Conservation (phyloP, 2,329 filamentous ascomycete genomes). For the Epichloe sibirici region DNA sequence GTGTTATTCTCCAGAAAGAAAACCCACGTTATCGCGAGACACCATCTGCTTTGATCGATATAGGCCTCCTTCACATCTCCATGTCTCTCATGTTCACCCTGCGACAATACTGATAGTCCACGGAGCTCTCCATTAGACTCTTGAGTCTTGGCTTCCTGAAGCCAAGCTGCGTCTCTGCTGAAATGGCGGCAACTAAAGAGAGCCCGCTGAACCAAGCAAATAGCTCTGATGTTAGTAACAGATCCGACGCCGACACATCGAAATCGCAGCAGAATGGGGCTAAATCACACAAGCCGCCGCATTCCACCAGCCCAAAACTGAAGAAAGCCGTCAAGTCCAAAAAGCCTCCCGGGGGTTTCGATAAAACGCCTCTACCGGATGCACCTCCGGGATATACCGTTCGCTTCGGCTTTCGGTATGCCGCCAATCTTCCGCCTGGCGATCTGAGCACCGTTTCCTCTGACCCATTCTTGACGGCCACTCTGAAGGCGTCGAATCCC, state of each 20-base stretch:
- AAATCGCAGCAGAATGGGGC: neutral
- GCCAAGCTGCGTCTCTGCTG: neutral
- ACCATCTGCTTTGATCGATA: neutral
- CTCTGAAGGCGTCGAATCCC: conserved; percentile 58
- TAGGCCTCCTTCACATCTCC: neutral
- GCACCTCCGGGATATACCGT: conserved; percentile 71
- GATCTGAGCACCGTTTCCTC: conserved; percentile 68
- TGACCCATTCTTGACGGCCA: conserved; percentile 71
- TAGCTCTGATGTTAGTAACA: neutral
- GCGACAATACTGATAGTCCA: neutral
- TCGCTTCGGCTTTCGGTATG: conserved; percentile 72
- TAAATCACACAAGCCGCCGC: neutral
- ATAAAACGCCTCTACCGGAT: conserved; percentile 63
- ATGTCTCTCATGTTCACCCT: neutral
- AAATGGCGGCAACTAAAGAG: conserved; percentile 1
- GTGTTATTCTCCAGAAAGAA: neutral
- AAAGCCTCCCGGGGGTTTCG: conserved; percentile 63
- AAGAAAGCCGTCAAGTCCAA: conserved; percentile 17
- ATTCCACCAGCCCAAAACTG: conserved; percentile 6
- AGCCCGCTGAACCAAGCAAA: neutral
- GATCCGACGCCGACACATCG: neutral
- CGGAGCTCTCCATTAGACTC: neutral
- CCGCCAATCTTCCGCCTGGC: conserved; percentile 67
- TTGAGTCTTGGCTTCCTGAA: neutral
- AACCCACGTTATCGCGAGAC: neutral